Base-by-base conservation (phyloP, 2,329 filamentous ascomycete genomes). In the Eutypa lata region DNA sequence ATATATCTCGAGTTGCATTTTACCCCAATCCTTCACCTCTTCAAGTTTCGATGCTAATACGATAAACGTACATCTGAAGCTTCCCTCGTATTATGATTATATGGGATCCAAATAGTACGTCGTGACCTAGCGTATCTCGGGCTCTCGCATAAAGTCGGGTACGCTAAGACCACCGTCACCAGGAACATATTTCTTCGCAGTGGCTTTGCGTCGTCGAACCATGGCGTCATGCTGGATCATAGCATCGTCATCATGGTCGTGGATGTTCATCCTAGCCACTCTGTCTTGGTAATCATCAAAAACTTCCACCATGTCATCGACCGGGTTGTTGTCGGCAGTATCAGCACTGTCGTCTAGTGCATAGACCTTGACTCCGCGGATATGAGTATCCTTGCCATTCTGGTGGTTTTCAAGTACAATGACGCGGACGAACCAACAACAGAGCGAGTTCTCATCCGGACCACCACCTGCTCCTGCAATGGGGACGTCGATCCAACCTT, bases 341-440 rank as follows among this genome's bases (percentile, higher is more conserved):
- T 71, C 69, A 3, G 69, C 72, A 16, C 71, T 72, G 13, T 75
- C 73, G 54, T 82, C 80, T 26, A 82, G 73, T 1, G 82, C 82
- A 60, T 84, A 99, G 10, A 97, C 88, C 74, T 96, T 95, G 70
- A 99, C 82, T 2, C 91, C 93, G 16, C 94, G 82, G 22, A 99
- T 81, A 76, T 99, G 94, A n/a, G 94, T 99, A 69, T 99, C 94
- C 70, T 99, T 99, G 58, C 94, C 94, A 69, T 99, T 99, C 73
- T 99, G 94, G 70, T 99, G 94, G 67, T 99, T 99, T 74, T 97
- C 94, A 49, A 93, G 82, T 47, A 99, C 87, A 60, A 89, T 86
- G 65, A 97, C 86, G 70, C 97, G 92, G 26, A 99, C 80, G 28
- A 97, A 84, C 74, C 93, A 96, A 16, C 90, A 91, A 55, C 92